phyloP scores from a whole-genome alignment of 768 basidiomycete species.

The Lentinula raphanica region DNA sequence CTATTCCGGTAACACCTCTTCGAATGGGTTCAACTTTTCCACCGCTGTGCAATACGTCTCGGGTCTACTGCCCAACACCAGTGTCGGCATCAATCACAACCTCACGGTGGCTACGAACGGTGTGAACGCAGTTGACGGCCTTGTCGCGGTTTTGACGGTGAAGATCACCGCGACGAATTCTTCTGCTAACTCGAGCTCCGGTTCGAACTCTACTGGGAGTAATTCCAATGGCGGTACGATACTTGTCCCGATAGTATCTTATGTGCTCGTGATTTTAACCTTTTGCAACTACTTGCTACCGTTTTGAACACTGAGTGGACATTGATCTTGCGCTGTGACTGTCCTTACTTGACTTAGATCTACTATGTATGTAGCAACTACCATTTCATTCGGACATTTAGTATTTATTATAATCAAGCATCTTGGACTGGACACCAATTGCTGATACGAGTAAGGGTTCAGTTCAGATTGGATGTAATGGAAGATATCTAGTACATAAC shows the following conservation, averaged over 20 bases:
- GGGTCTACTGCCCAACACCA: slow-evolving; percentile 67
- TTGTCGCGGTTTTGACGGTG: slow-evolving; percentile 61
- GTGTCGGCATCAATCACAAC: slow-evolving; percentile 66
- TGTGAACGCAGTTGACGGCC: slow-evolving; percentile 69
- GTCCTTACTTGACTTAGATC: background rate
- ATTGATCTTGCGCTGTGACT: background rate
- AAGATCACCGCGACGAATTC: slow-evolving; percentile 2
- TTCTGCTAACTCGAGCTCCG: background rate
- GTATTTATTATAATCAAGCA: too few relatives aligned
- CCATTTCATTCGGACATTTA: too few relatives aligned
- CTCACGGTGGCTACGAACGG: slow-evolving; percentile 40
- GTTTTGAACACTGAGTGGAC: background rate
- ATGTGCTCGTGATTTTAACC: background rate
- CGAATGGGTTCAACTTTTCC: slow-evolving; percentile 65
- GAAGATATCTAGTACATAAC: too few relatives aligned
- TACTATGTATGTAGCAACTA: too few relatives aligned
- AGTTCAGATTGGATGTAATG: too few relatives aligned
- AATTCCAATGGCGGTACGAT: background rate
- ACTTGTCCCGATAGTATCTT: background rate
- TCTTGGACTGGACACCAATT: too few relatives aligned
- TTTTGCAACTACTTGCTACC: background rate
- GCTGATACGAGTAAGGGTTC: too few relatives aligned
- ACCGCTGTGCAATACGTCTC: slow-evolving; percentile 64
- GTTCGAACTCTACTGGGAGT: background rate
- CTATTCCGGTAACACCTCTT: slow-evolving; percentile 60